A percentile compares a stretch with the other conserved stretches of the same genome.
phyloP scores from a whole-genome alignment of 2,329 filamentous ascomycete genomes.

The Thermochaetoides dissita region DNA sequence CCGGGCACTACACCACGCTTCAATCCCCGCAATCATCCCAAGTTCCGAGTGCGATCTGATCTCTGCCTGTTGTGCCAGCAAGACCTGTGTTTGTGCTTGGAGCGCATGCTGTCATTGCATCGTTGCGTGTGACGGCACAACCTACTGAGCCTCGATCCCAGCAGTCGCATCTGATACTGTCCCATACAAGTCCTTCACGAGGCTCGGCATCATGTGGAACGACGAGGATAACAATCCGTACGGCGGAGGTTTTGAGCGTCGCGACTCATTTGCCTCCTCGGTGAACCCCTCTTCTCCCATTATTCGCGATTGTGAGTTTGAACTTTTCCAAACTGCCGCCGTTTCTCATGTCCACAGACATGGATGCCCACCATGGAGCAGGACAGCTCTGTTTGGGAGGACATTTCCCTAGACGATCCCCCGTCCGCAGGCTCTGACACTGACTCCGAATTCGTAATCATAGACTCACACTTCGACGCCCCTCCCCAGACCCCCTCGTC shows the following conservation, averaged over 20 bases:
- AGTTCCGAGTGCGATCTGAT: too few relatives aligned
- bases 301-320: constrained; percentile 42
- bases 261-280: constrained; percentile 62
- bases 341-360: not conserved
- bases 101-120: too few relatives aligned
- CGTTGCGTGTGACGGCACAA: too few relatives aligned
- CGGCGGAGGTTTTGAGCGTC: constrained; percentile 74
- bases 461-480: constrained; percentile 47
- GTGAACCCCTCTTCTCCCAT: constrained; percentile 51
- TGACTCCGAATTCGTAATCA: constrained; percentile 30
- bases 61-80: too few relatives aligned
- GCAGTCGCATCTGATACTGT: not conserved
- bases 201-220: constrained; percentile 64
- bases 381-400: constrained; percentile 8
- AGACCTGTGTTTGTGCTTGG: too few relatives aligned
- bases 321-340: not conserved
- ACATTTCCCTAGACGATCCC: constrained; percentile 14
- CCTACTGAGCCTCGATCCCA: too few relatives aligned
- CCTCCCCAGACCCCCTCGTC: constrained; percentile 55
- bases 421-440: constrained; percentile 22
- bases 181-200: not conserved
- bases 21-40: too few relatives aligned
- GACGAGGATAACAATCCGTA: constrained; percentile 99
- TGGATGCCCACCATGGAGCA: not conserved
- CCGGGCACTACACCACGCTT: too few relatives aligned